These are phyloP conservation scores for Cladosporium velox DNA, from an alignment of 2,329 filamentous ascomycete genomes.

Conservation along the genomic window DNA sequence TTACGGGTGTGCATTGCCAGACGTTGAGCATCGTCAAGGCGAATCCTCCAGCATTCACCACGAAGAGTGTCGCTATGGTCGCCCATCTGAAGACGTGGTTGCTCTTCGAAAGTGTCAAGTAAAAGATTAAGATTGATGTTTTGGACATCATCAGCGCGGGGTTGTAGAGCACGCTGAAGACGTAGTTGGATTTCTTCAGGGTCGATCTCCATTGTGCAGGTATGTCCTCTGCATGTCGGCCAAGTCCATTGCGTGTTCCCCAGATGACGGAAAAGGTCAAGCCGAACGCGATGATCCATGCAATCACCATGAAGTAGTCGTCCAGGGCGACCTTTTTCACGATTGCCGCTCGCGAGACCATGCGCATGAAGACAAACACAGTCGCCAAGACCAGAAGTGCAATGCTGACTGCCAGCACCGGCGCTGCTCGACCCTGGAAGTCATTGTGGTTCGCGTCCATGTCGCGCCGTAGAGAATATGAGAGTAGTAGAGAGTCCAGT, in stretches of 20 bases:
- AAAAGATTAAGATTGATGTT: slow-evolving; percentile 89
- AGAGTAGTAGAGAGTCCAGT: neutral
- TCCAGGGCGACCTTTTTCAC: slow-evolving; percentile 72
- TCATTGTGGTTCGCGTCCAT: slow-evolving; percentile 30
- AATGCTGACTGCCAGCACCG: slow-evolving; percentile 70
- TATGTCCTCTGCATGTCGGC: slow-evolving; percentile 67
- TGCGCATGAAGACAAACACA: slow-evolving; percentile 71
- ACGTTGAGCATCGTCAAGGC: slow-evolving; percentile 84
- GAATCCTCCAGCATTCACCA: slow-evolving; percentile 77
- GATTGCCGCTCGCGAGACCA: slow-evolving; percentile 72
- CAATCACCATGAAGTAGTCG: slow-evolving; percentile 77
- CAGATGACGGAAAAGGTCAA: slow-evolving; percentile 67
- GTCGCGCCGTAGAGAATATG: slow-evolving; percentile 21
- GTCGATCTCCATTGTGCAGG: slow-evolving; percentile 48
- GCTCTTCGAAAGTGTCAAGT: slow-evolving; percentile 77
- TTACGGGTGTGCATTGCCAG: slow-evolving; percentile 77
- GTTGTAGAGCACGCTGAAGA: slow-evolving; percentile 68
- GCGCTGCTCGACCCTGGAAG: slow-evolving; percentile 37
- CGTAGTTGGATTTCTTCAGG: slow-evolving; percentile 61
- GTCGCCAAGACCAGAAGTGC: slow-evolving; percentile 69
- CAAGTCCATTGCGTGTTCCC: slow-evolving; percentile 65
- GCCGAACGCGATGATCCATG: slow-evolving; percentile 73
- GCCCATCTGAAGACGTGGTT: slow-evolving; percentile 75
- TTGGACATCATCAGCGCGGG: slow-evolving; percentile 89
- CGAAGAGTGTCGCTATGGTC: slow-evolving; percentile 75